A percentile compares a stretch with the other conserved stretches of the same genome.
These are phyloP conservation scores for Ramularia endophylla DNA, from an alignment of 2,329 filamentous ascomycete genomes.

Conservation along the genomic window DNA sequence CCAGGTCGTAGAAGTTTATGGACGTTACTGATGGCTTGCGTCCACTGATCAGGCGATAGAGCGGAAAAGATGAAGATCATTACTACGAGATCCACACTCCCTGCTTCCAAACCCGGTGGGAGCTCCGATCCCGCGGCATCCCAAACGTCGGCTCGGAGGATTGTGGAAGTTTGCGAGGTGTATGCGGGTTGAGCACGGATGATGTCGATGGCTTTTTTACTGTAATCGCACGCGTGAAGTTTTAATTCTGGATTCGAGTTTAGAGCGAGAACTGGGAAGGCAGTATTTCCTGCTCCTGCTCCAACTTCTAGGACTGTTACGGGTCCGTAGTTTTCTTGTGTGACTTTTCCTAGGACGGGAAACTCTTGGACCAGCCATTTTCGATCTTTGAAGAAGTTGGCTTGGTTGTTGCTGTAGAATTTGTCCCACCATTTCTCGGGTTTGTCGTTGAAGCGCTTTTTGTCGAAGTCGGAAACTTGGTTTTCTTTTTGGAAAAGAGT, in stretches of 20 bases:
- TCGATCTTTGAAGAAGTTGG: constrained; percentile 97
- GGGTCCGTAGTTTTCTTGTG: constrained; percentile 61
- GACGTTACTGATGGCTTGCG: constrained; percentile 72
- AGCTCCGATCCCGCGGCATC: constrained; percentile 66
- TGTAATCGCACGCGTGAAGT: constrained; percentile 94
- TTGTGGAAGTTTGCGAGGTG: constrained; percentile 44
- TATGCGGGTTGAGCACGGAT: constrained; percentile 79
- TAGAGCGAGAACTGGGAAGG: constrained; percentile 79
- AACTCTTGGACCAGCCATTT: constrained; percentile 98
- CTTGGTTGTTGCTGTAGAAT: constrained; percentile 96
- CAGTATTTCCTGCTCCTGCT: constrained; percentile 92
- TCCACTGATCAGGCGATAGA: constrained; percentile 78
- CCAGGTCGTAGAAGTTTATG: constrained; percentile 80
- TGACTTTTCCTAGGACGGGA: constrained; percentile 74
- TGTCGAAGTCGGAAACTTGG: constrained; percentile 91
- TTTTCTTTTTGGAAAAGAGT: constrained; percentile 76
- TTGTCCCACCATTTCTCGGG: constrained; percentile 97
- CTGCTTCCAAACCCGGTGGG: constrained; percentile 69
- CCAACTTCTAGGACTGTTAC: constrained; percentile 81
- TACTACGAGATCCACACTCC: constrained; percentile 83
- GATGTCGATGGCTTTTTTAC: constrained; percentile 87
- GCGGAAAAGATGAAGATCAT: constrained; percentile 98
- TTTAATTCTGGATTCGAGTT: constrained; percentile 78
- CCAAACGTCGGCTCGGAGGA: constrained; percentile 90
- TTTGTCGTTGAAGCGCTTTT: constrained; percentile 78